Percentiles rank a stretch among this genome's conserved stretches.
Evolutionary conservation across 257 asterid genomes (phyloP).

Genomic region (Ballota nigra): DNA sequence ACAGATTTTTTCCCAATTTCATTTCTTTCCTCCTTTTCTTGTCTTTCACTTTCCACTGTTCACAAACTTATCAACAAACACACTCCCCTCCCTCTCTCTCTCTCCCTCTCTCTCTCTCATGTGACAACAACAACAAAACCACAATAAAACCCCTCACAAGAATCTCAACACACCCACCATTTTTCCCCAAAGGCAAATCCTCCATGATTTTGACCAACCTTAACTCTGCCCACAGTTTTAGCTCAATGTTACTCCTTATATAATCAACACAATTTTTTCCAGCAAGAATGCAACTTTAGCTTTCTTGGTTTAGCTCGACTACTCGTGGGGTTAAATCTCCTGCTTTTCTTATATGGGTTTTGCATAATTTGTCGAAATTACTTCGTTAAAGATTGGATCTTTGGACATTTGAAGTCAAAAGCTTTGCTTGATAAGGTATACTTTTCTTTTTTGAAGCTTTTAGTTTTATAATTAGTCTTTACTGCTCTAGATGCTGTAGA

Average conservation of each 20-base stretch:
- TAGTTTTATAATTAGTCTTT: not conserved
- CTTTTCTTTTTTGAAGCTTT: not conserved
- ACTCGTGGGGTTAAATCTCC: slow-evolving; percentile 24
- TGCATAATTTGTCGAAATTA: slow-evolving; percentile 43
- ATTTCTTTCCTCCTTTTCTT: not conserved
- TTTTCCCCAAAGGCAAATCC: slow-evolving; percentile 22
- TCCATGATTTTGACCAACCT: slow-evolving; percentile 33
- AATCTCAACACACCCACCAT: slow-evolving; percentile 38
- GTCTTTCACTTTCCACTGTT: slow-evolving; percentile 25
- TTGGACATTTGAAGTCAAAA: slow-evolving; percentile 36
- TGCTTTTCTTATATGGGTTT: slow-evolving; percentile 28
- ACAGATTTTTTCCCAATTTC: slow-evolving; percentile 11
- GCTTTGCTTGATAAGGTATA: slow-evolving; percentile 32
- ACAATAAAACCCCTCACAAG: slow-evolving; percentile 54
- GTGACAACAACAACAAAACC: slow-evolving; percentile 41
- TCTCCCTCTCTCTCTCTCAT: not conserved
- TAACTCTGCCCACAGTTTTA: slow-evolving; percentile 12
- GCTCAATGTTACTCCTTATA: slow-evolving; percentile 12
- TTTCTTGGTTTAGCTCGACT: not conserved
- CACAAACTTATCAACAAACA: slow-evolving; percentile 26
- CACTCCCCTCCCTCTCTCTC: slow-evolving; percentile 10
- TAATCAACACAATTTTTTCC: not conserved
- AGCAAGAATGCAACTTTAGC: slow-evolving; percentile 25
- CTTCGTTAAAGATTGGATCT: slow-evolving; percentile 35
- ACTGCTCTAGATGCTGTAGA: slow-evolving; percentile 25